Conservation (phyloP, 2,329 filamentous ascomycete genomes). For the Scytalidium sp. region DNA sequence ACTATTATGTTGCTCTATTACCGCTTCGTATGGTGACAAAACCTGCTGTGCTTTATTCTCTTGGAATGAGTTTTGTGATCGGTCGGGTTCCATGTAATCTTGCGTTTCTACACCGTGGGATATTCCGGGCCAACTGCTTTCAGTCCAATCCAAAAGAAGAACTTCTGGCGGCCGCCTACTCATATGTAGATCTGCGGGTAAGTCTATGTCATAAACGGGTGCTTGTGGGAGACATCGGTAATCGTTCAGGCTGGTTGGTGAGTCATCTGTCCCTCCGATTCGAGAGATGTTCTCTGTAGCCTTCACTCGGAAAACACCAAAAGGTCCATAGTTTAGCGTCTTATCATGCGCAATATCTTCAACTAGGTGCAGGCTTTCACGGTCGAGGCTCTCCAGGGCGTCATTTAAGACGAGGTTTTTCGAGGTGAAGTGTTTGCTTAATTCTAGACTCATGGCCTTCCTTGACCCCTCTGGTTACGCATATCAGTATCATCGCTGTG, state of each 20-base stretch:
- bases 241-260: not conserved
- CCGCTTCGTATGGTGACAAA: not conserved
- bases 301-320: not conserved
- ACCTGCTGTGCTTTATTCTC: not conserved
- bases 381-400: not conserved
- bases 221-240: not conserved
- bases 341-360: not conserved
- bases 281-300: not conserved
- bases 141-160: not conserved
- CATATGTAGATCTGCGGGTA: not conserved
- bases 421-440: not conserved
- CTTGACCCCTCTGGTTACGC: not conserved
- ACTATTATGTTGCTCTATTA: not conserved
- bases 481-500: constrained; percentile 6
- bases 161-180: not conserved
- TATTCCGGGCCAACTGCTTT: not conserved
- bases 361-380: not conserved
- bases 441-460: not conserved
- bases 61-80: not conserved
- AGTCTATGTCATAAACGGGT: not conserved
- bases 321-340: not conserved
- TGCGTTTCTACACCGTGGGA: not conserved
- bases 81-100: not conserved
- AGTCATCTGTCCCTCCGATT: not conserved
- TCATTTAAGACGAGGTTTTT: not conserved